Percentiles rank a stretch among this genome's conserved stretches.
These are phyloP conservation scores for Petunia axillaris DNA, from an alignment of 257 asterid genomes.

Conservation along the genomic window DNA sequence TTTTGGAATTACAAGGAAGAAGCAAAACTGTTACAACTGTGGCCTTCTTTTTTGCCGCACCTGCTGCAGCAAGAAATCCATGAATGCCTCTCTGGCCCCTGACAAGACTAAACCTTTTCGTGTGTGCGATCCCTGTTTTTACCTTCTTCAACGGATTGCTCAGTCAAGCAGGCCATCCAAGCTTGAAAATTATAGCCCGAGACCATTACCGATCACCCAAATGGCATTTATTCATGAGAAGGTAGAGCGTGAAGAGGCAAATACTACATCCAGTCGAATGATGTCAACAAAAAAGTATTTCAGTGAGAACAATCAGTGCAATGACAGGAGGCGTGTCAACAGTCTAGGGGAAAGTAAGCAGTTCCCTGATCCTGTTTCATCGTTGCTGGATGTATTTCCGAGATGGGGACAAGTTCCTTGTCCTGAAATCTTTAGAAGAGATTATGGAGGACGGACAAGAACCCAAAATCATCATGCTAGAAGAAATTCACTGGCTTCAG, in stretches of 20 bases:
- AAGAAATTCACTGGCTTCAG: constrained; percentile 29
- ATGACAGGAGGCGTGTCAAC: constrained; percentile 24
- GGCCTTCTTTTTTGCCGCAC: constrained; percentile 50
- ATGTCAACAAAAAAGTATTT: constrained; percentile 31
- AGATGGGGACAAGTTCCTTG: constrained; percentile 58
- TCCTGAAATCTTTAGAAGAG: constrained; percentile 41
- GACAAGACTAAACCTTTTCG: constrained; percentile 44
- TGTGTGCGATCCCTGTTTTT: constrained; percentile 51
- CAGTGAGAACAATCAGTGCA: constrained; percentile 28
- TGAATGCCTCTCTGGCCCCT: constrained; percentile 55
- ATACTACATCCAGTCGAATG: constrained; percentile 36
- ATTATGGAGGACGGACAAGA: constrained; percentile 18
- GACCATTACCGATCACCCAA: constrained; percentile 34
- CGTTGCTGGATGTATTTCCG: constrained; percentile 31
- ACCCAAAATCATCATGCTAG: constrained; percentile 14
- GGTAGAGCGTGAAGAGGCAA: constrained; percentile 36
- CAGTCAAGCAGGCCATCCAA: constrained; percentile 31
- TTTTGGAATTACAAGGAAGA: constrained; percentile 53
- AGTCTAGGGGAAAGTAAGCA: constrained; percentile 29
- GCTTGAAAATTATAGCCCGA: constrained; percentile 37
- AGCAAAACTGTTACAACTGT: constrained; percentile 57
- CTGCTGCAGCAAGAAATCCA: constrained; percentile 50
- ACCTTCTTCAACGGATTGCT: constrained; percentile 37
- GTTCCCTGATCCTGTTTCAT: constrained; percentile 26
- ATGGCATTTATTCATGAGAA: constrained; percentile 33